These are phyloP conservation scores for Mycena vitilis DNA, from an alignment of 768 basidiomycete species.

Conservation along the genomic window DNA sequence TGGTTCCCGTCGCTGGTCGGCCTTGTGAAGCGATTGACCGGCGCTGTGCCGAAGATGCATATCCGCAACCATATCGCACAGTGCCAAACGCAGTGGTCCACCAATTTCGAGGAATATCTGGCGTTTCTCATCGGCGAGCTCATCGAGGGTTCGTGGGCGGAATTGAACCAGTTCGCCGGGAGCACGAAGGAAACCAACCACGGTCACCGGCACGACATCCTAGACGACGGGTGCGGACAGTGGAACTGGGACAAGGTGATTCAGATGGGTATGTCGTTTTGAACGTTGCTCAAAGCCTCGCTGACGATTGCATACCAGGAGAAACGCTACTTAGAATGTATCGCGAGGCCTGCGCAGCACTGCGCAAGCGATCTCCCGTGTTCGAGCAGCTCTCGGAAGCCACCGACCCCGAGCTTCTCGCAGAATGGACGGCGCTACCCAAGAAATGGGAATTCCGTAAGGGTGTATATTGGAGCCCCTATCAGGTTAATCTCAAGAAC, in stretches of 20 bases:
- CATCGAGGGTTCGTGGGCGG: conserved; percentile 44
- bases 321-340: neutral
- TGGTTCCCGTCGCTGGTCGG: conserved; percentile 33
- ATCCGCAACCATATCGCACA: conserved; percentile 40
- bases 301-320: neutral
- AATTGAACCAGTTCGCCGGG: conserved; percentile 41
- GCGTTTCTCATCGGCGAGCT: conserved; percentile 43
- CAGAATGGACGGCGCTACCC: neutral
- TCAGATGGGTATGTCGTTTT: neutral
- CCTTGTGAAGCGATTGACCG: conserved; percentile 35
- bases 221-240: conserved; percentile 40
- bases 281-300: neutral
- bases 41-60: conserved; percentile 46
- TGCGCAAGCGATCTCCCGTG: neutral
- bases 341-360: neutral
- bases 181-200: conserved; percentile 45
- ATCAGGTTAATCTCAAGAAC: neutral
- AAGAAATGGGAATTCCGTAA: neutral
- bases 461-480: neutral
- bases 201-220: conserved; percentile 45
- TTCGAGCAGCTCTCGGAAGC: neutral
- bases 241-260: conserved; percentile 45
- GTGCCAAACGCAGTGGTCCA: conserved; percentile 40
- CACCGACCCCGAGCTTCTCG: neutral
- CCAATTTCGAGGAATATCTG: conserved; percentile 39